phyloP scores from a whole-genome alignment of 257 asterid species.

The Leonotis leonurus region DNA sequence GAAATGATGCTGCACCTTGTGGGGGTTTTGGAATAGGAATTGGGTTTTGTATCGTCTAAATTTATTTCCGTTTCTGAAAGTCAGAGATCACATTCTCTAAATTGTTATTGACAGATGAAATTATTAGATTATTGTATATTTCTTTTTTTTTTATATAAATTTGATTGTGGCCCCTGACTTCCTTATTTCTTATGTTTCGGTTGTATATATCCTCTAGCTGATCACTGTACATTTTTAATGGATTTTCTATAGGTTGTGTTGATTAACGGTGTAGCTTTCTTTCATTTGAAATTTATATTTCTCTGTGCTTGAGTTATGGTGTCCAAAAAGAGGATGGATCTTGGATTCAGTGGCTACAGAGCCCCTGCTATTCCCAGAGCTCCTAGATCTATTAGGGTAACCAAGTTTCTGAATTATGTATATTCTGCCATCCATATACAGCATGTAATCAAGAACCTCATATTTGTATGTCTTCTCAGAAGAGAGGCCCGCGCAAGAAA shows the following conservation, averaged over 20 bases:
- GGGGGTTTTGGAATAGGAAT: slow-evolving; percentile 8
- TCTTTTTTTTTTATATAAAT: neutral
- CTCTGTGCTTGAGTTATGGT: slow-evolving; percentile 52
- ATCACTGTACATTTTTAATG: neutral
- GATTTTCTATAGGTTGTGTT: slow-evolving; percentile 31
- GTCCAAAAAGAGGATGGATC: slow-evolving; percentile 47
- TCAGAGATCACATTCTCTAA: neutral
- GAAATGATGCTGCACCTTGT: neutral
- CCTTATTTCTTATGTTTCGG: too few relatives aligned
- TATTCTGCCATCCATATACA: neutral
- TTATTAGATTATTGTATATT: neutral
- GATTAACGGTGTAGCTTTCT: neutral
- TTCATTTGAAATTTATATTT: slow-evolving; percentile 29
- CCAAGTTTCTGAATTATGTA: slow-evolving; percentile 15
- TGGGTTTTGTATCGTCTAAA: slow-evolving; percentile 6
- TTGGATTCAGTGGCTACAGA: slow-evolving; percentile 38
- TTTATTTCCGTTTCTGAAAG: neutral
- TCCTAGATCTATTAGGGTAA: slow-evolving; percentile 73
- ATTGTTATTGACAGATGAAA: too few relatives aligned
- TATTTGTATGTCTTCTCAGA: slow-evolving; percentile 36
- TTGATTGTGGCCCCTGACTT: neutral
- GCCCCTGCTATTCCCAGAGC: slow-evolving; percentile 59
- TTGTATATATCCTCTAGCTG: neutral
- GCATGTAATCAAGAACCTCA: slow-evolving; percentile 8
- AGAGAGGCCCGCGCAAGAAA: slow-evolving; percentile 41